Conservation (phyloP, 1,284 basidiomycete species). For the Trametes polyzona region DNA sequence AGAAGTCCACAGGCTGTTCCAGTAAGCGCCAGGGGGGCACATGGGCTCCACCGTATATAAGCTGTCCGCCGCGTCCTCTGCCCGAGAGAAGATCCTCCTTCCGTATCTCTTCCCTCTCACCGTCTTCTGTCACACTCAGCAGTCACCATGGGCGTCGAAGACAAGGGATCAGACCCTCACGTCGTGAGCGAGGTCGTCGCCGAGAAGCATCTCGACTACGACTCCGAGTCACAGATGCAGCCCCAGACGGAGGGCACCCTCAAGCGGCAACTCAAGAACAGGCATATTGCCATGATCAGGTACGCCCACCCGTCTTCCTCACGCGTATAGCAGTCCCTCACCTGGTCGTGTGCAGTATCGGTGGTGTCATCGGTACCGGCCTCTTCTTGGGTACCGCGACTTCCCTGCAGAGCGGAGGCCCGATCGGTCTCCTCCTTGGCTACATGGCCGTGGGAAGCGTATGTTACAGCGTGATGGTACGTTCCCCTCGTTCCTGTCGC, state of each 20-base stretch:
- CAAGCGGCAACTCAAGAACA: slow-evolving; percentile 43
- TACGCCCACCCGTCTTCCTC: slow-evolving; percentile 10
- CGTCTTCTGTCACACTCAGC: slow-evolving; percentile 3
- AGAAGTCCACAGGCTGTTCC: neutral
- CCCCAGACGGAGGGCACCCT: slow-evolving; percentile 25
- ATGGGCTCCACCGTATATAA: slow-evolving; percentile 18
- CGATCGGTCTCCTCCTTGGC: slow-evolving; percentile 64
- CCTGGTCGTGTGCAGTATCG: slow-evolving; percentile 35
- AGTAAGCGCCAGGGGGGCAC: slow-evolving; percentile 10
- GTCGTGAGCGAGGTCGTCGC: slow-evolving; percentile 15
- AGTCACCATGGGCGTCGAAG: slow-evolving; percentile 26
- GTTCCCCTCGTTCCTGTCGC: neutral
- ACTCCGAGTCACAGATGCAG: slow-evolving; percentile 23
- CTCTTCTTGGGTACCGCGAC: slow-evolving; percentile 69
- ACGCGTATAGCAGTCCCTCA: neutral
- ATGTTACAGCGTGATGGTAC: slow-evolving; percentile 53
- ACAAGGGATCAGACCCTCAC: slow-evolving; percentile 20
- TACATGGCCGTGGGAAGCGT: slow-evolving; percentile 64
- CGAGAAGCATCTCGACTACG: slow-evolving; percentile 24
- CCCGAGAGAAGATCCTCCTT: slow-evolving; percentile 10
- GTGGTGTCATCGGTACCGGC: slow-evolving; percentile 74
- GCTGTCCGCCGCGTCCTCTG: neutral
- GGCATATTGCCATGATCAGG: slow-evolving; percentile 46
- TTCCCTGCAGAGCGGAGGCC: slow-evolving; percentile 60
- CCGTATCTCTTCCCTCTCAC: slow-evolving; percentile 2